Evolutionary conservation across 441 rosid species (phyloP).

Genomic region (Caryocar brasiliense): DNA sequence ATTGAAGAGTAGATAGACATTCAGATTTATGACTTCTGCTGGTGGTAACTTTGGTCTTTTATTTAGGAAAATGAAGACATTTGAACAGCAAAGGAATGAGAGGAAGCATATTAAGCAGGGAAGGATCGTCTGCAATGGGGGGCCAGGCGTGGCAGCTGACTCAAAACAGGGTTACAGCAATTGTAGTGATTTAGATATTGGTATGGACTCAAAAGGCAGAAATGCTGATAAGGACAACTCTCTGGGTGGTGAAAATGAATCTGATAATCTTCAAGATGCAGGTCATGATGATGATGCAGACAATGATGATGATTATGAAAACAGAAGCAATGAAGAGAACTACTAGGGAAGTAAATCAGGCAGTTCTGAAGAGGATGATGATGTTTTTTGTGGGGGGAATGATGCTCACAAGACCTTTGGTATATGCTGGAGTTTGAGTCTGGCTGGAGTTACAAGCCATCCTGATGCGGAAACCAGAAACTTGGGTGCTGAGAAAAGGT

Average conservation of each 20-base stretch:
- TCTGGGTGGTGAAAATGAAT: slow-evolving; percentile 16
- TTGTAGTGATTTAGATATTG: slow-evolving; percentile 9
- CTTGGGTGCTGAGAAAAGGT: slow-evolving; percentile 29
- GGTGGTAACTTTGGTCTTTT: slow-evolving; percentile 4
- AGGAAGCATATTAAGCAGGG: slow-evolving; percentile 9
- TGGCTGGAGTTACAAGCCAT: slow-evolving; percentile 22
- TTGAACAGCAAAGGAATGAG: slow-evolving; percentile 12
- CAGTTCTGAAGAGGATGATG: slow-evolving; percentile 14
- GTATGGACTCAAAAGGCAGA: background rate
- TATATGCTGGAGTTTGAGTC: slow-evolving; percentile 25
- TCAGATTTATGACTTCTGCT: slow-evolving; percentile 1
- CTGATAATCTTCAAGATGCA: slow-evolving; percentile 16
- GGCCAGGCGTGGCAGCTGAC: slow-evolving; percentile 6
- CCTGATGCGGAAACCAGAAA: slow-evolving; percentile 22
- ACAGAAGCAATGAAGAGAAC: no score
- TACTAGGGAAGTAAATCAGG: slow-evolving; percentile 4
- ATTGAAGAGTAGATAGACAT: no score
- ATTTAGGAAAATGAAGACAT: slow-evolving; percentile 28
- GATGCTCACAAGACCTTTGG: slow-evolving; percentile 15
- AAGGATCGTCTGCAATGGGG: slow-evolving; percentile 13
- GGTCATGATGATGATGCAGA: slow-evolving; percentile 14
- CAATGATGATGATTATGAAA: slow-evolving; percentile 10
- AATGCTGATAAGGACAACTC: background rate
- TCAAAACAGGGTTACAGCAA: slow-evolving; percentile 15
- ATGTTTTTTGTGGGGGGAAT: slow-evolving; percentile 7